Evolutionary conservation across 2,329 filamentous ascomycete genomes (phyloP).

Genomic region (Paecilomyces sp.): DNA sequence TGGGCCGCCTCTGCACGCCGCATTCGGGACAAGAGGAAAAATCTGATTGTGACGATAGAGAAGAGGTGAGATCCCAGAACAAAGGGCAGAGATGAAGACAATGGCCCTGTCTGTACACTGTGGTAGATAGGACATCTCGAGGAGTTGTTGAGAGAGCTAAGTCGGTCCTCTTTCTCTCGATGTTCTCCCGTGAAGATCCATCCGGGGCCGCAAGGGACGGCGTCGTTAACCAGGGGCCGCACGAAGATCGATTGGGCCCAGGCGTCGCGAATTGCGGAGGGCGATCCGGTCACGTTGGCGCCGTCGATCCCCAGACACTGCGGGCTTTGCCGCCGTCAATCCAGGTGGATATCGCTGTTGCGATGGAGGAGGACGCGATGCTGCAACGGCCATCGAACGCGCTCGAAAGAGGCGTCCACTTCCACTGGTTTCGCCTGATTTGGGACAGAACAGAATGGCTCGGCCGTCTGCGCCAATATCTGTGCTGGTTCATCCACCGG

Average conservation of each 20-base stretch:
- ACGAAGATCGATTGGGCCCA: not conserved
- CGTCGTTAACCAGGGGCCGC: not conserved
- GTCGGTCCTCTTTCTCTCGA: not conserved
- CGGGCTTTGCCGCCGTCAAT: not conserved
- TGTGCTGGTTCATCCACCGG: not conserved
- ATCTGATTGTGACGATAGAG: not conserved
- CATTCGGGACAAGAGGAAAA: not conserved
- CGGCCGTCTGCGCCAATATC: not conserved
- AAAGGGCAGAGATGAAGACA: not conserved
- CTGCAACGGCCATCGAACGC: not conserved
- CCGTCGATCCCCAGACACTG: not conserved
- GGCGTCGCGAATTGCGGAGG: not conserved
- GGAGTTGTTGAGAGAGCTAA: not conserved
- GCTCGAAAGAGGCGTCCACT: not conserved
- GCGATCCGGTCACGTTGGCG: not conserved
- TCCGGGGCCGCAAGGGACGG: not conserved
- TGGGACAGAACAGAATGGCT: not conserved
- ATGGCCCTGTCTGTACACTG: not conserved
- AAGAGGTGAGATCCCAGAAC: not conserved
- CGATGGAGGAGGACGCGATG: not conserved
- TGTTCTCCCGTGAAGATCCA: not conserved
- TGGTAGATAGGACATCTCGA: not conserved
- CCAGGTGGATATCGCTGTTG: not conserved
- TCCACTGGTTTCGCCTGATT: not conserved
- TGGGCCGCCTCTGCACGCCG: not conserved